Conservation (phyloP, 352 stramenopile genomes). For the Phytophthora capsici region DNA sequence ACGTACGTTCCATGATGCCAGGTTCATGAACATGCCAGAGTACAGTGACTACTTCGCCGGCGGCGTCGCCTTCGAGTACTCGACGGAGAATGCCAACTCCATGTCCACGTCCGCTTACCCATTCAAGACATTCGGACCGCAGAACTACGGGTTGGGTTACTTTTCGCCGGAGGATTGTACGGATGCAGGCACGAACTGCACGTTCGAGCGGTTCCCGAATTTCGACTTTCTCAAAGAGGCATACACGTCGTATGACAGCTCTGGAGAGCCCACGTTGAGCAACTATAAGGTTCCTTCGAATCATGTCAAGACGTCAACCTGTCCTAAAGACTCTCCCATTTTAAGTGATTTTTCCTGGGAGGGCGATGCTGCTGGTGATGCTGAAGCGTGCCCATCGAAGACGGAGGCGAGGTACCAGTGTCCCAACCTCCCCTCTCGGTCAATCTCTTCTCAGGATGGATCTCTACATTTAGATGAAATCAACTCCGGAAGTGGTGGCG, state of each 20-base stretch:
- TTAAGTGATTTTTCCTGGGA: constrained; percentile 31
- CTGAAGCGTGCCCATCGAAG: constrained; percentile 33
- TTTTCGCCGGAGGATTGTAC: constrained; percentile 72
- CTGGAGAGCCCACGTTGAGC: constrained; percentile 37
- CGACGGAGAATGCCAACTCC: constrained; percentile 79
- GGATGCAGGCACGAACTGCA: constrained; percentile 45
- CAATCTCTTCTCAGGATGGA: background rate
- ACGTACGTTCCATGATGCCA: constrained; percentile 75
- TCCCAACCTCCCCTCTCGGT: constrained; percentile 24
- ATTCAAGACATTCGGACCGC: constrained; percentile 63
- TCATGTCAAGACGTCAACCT: constrained; percentile 24
- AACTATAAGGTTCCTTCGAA: constrained; percentile 32
- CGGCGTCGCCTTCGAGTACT: constrained; percentile 83
- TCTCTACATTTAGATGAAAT: constrained; percentile 25
- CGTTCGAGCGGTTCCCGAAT: constrained; percentile 68
- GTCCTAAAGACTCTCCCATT: constrained; percentile 19
- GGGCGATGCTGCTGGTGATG: constrained; percentile 25
- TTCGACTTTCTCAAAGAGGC: constrained; percentile 60
- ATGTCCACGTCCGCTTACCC: constrained; percentile 61
- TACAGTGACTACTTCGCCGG: constrained; percentile 71
- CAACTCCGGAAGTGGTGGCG: constrained; percentile 11
- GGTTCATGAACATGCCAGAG: constrained; percentile 55
- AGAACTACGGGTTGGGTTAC: constrained; percentile 86
- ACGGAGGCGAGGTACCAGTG: constrained; percentile 40
- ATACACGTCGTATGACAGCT: constrained; percentile 47